Evolutionary conservation across 177 flowering plant species (phyloP).

Genomic region (Vitis hybrid): DNA sequence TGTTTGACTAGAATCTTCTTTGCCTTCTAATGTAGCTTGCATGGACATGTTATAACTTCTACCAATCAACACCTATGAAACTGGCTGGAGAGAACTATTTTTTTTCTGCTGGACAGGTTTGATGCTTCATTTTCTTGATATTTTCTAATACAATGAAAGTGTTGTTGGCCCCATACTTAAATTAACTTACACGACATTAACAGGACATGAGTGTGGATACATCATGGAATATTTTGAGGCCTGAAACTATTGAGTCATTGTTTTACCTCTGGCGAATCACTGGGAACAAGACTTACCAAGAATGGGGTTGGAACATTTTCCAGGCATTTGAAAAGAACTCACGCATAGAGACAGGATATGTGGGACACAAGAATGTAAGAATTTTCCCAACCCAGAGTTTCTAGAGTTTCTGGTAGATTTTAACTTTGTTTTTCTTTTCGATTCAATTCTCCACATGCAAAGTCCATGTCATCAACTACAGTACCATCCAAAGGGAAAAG

Average conservation of each 20-base stretch:
- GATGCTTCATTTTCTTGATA: slow-evolving; percentile 10
- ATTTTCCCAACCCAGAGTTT: slow-evolving; percentile 3
- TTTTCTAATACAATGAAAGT: too few relatives aligned
- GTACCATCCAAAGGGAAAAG: too few relatives aligned
- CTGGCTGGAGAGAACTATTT: slow-evolving; percentile 97
- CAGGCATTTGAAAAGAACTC: slow-evolving; percentile 99
- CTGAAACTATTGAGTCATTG: slow-evolving; percentile 97
- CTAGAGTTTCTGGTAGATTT: neutral
- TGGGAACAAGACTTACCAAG: slow-evolving; percentile 97
- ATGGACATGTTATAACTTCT: slow-evolving; percentile 98
- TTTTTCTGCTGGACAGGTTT: slow-evolving; percentile 75
- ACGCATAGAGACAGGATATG: slow-evolving; percentile 87
- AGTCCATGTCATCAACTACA: too few relatives aligned
- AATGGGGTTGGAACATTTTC: slow-evolving; percentile 99
- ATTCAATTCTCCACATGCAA: too few relatives aligned
- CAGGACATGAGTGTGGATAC: slow-evolving; percentile 99
- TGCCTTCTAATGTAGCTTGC: slow-evolving; percentile 63
- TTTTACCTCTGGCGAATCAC: slow-evolving; percentile 96
- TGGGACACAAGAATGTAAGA: slow-evolving; percentile 95
- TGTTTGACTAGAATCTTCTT: too few relatives aligned
- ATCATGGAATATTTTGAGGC: slow-evolving; percentile 98
- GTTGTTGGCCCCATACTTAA: too few relatives aligned
- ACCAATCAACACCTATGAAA: slow-evolving; percentile 95
- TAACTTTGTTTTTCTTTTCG: too few relatives aligned
- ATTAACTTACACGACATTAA: neutral